Evolutionary conservation across 2,329 filamentous ascomycete genomes (phyloP).

Genomic region (Pseudogymnoascus sp.): DNA sequence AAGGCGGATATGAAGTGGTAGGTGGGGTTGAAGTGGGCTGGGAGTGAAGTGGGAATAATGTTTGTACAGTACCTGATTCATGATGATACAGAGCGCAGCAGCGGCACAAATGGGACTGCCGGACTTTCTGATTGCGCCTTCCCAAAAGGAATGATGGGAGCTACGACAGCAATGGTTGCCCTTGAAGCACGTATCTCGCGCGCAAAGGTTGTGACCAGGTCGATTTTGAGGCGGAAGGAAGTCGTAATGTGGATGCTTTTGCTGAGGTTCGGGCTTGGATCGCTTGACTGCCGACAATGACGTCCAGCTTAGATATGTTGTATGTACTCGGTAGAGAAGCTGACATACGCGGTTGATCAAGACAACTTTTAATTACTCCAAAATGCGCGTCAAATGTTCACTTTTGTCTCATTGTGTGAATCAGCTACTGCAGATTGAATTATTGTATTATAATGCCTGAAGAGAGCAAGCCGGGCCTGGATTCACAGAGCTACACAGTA

Average conservation of each 20-base stretch:
- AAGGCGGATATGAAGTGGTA: not conserved
- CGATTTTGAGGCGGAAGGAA: constrained; percentile 1
- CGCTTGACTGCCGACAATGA: constrained; percentile 8
- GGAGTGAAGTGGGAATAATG: not conserved
- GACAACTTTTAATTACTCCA: not conserved
- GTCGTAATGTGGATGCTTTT: constrained; percentile 8
- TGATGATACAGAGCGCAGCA: constrained; percentile 1
- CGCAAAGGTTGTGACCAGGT: constrained; percentile 5
- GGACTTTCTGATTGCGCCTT: constrained; percentile 7
- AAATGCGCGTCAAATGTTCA: constrained; percentile 1
- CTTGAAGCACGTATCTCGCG: constrained; percentile 7
- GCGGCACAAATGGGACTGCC: not conserved
- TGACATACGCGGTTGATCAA: not conserved
- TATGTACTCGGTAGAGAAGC: constrained; percentile 1
- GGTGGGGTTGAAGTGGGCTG: constrained; percentile 1
- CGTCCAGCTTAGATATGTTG: constrained; percentile 4
- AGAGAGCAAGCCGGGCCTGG: not conserved
- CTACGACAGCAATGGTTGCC: constrained; percentile 5
- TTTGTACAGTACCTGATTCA: constrained; percentile 1
- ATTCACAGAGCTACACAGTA: constrained; percentile 1
- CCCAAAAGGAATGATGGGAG: constrained; percentile 8
- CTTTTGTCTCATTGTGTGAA: not conserved
- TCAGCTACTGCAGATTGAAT: not conserved
- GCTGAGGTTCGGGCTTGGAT: constrained; percentile 4
- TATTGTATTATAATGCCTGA: not conserved